Base-by-base conservation (phyloP, 495 filamentous ascomycete species). In the Copromyces sp. region DNA sequence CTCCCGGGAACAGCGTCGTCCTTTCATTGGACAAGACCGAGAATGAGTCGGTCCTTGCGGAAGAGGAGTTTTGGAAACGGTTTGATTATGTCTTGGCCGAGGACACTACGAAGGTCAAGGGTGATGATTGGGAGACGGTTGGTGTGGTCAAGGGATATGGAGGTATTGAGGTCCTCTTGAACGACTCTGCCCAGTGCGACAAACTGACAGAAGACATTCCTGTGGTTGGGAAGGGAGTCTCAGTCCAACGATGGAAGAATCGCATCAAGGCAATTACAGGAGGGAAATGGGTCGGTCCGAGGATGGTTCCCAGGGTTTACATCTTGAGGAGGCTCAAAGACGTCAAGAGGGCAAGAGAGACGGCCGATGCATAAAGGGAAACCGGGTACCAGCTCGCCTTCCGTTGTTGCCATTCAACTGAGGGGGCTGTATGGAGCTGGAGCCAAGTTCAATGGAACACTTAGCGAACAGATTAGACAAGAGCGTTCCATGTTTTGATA, bases 51-150 rank as follows among this genome's bases (percentile, higher is more conserved):
- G 74, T 78, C 2, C 84, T 97, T 47, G 81, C 87, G 8, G 82
- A 84, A 37, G 87, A 89, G 3, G 74, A 80, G 3, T 98, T 98
- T 81, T 98, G 95, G 95, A 81, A 85, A 4, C 81, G 84, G 37
- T 94, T 97, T 73, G 91, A 97, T 76, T 99, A 93, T 76, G 89
- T 88, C 8, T 84, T 98, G 7, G 86, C 90, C 11, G 93, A 95
- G 82, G 82, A 88, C 29, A 90, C 90, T 16, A 84, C 81, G 47
- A 78, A 78, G 59, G 76, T 80, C 14, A 71, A 78, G 38, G 87
- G 90, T 71, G 90, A 89, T 0, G 82, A 82, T 3, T 99, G 94
- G 94, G 86, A 93, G 73, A 84, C 88, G 11, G 80, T 95, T 9
- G 87, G 87, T 24, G 86, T 87, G 0, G 86, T 97, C 1, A 82